phyloP scores from a whole-genome alignment of 345 rosid genomes.

The Gossypium longicalyx region DNA sequence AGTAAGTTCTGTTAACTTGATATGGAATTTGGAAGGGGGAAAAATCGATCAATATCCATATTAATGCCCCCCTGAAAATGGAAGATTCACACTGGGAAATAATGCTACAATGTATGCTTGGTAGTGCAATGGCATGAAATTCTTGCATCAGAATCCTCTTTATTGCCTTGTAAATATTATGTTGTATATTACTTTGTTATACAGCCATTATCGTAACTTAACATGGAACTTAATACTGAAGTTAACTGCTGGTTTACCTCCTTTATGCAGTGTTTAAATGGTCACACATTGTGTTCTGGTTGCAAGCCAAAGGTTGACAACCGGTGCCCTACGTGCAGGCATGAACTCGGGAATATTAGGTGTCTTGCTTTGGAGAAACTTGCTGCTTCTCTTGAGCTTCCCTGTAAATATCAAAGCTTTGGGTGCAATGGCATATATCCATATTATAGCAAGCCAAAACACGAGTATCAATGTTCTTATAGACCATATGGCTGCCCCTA shows the following conservation, averaged over 20 bases:
- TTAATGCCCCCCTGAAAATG: no score
- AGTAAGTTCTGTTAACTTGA: no score
- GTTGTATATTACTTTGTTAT: no score
- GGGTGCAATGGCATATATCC: constrained; percentile 76
- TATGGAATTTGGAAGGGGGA: no score
- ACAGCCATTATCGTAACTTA: no score
- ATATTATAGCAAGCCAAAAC: constrained; percentile 76
- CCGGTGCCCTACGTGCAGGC: constrained; percentile 80
- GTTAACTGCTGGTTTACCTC: neutral
- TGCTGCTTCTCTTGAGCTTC: constrained; percentile 82
- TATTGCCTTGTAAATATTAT: neutral
- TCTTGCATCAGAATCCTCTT: neutral
- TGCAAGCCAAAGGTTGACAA: constrained; percentile 80
- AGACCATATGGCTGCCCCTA: constrained; percentile 78
- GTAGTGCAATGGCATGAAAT: neutral
- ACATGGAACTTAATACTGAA: neutral
- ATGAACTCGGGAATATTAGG: constrained; percentile 78
- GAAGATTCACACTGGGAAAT: no score
- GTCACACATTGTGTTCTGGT: constrained; percentile 72
- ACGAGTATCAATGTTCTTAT: constrained; percentile 59
- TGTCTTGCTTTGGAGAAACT: constrained; percentile 81
- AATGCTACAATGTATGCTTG: neutral
- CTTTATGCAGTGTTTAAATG: constrained; percentile 61
- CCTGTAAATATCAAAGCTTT: constrained; percentile 69
- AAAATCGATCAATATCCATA: no score